phyloP scores from a whole-genome alignment of 164 flowering plant genomes.

The Hamamelis virginiana region DNA sequence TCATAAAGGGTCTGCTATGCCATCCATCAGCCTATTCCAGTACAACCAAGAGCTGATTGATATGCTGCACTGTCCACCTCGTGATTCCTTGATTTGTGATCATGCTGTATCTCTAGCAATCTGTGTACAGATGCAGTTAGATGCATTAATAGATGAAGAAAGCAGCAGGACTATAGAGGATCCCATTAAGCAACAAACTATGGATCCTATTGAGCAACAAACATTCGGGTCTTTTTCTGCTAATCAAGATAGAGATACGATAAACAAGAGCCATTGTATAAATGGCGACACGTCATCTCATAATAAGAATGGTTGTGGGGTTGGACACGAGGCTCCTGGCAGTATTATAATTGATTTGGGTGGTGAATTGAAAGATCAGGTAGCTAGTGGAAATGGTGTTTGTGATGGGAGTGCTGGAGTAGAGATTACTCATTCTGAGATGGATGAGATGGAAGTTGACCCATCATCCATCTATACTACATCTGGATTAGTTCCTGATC shows the following conservation, averaged over 20 bases:
- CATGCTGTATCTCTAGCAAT: slow-evolving; percentile 81
- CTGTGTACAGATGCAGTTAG: slow-evolving; percentile 58
- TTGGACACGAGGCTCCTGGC: slow-evolving; percentile 13
- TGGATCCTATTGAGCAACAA: slow-evolving; percentile 2
- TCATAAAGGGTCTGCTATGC: slow-evolving; percentile 34
- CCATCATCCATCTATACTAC: slow-evolving; percentile 29
- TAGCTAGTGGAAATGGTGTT: slow-evolving; percentile 14
- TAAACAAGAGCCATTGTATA: slow-evolving; percentile 10
- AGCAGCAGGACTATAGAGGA: slow-evolving; percentile 9
- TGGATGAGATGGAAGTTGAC: slow-evolving; percentile 54
- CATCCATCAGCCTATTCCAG: slow-evolving; percentile 66
- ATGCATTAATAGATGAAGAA: slow-evolving; percentile 25
- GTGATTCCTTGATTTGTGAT: slow-evolving; percentile 86
- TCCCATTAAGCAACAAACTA: slow-evolving; percentile 18
- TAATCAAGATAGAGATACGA: slow-evolving; percentile 5
- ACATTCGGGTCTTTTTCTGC: neutral
- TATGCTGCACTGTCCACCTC: slow-evolving; percentile 67
- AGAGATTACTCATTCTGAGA: slow-evolving; percentile 21
- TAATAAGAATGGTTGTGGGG: slow-evolving; percentile 10
- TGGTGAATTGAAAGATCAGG: slow-evolving; percentile 9
- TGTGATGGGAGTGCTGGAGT: slow-evolving; percentile 17
- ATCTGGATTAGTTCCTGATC: slow-evolving; percentile 19
- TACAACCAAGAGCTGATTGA: slow-evolving; percentile 57
- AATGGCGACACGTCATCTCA: slow-evolving; percentile 13
- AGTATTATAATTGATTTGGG: slow-evolving; percentile 14